These are phyloP conservation scores for Scortechinia acanthostroma DNA, from an alignment of 2,329 filamentous ascomycete species.

Conservation along the genomic window DNA sequence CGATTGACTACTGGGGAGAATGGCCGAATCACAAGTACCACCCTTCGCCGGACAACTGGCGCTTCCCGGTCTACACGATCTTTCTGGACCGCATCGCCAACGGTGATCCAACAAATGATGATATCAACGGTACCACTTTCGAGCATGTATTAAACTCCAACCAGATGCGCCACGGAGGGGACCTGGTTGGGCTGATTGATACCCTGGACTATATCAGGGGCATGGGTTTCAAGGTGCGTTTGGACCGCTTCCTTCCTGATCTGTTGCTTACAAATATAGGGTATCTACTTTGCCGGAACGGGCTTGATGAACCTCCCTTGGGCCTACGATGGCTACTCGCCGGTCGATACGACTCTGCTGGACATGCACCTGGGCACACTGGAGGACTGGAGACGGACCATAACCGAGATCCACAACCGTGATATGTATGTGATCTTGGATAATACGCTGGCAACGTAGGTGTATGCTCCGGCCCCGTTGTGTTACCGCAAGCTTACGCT, in stretches of 20 bases:
- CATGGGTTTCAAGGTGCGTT: conserved; percentile 49
- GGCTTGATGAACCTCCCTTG: conserved; percentile 59
- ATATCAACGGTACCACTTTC: conserved; percentile 50
- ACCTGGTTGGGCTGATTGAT: conserved; percentile 46
- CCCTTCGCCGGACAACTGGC: conserved; percentile 52
- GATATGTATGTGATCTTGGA: conserved; percentile 63
- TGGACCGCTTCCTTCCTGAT: neutral
- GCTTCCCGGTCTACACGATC: conserved; percentile 59
- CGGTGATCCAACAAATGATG: conserved; percentile 56
- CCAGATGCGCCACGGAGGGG: conserved; percentile 57
- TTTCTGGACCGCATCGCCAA: conserved; percentile 60
- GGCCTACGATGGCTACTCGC: conserved; percentile 49
- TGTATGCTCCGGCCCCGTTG: conserved; percentile 4
- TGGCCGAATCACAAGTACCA: conserved; percentile 41
- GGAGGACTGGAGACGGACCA: conserved; percentile 43
- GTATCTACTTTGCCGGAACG: conserved; percentile 53
- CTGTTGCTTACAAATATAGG: conserved; percentile 24
- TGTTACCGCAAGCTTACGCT: conserved; percentile 3
- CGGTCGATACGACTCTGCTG: conserved; percentile 54
- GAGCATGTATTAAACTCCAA: conserved; percentile 53
- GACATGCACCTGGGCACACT: conserved; percentile 57
- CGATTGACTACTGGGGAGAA: conserved; percentile 48
- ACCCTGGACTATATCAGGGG: conserved; percentile 58
- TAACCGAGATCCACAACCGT: conserved; percentile 50
- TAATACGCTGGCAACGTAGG: conserved; percentile 56